These are phyloP conservation scores for Aureobasidium namibiae DNA, from an alignment of 2,329 filamentous ascomycete species.

Conservation along the genomic window DNA sequence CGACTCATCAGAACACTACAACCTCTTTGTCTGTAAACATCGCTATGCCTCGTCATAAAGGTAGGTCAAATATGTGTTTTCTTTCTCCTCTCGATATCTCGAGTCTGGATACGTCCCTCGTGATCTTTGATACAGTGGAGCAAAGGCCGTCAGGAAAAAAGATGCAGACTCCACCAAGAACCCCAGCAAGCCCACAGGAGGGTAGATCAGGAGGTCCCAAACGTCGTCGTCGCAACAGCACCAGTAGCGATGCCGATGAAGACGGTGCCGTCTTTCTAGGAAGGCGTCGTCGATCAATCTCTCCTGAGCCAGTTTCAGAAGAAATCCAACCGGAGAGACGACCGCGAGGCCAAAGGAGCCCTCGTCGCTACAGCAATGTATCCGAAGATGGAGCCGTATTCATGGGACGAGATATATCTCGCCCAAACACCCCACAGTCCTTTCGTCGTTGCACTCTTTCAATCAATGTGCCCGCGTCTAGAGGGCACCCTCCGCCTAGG, in stretches of 20 bases:
- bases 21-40: not conserved
- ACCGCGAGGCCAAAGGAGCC: not conserved
- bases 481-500: not conserved
- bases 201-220: not conserved
- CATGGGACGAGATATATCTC: not conserved
- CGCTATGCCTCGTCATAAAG: not conserved
- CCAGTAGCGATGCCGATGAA: not conserved
- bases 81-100: not conserved
- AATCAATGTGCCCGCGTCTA: not conserved
- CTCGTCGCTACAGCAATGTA: not conserved
- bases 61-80: not conserved
- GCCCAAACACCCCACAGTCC: not conserved
- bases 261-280: not conserved
- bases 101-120: not conserved
- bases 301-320: not conserved
- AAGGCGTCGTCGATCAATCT: not conserved
- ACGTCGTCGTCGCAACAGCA: not conserved
- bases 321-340: not conserved
- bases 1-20: not conserved
- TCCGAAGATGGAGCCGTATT: not conserved
- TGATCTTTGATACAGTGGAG: too few relatives aligned
- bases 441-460: not conserved
- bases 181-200: not conserved
- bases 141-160: not conserved
- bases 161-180: not conserved